Percentiles rank a stretch among this genome's conserved stretches.
phyloP scores from a whole-genome alignment of 768 basidiomycete genomes.

The Cantharellus anzutake region DNA sequence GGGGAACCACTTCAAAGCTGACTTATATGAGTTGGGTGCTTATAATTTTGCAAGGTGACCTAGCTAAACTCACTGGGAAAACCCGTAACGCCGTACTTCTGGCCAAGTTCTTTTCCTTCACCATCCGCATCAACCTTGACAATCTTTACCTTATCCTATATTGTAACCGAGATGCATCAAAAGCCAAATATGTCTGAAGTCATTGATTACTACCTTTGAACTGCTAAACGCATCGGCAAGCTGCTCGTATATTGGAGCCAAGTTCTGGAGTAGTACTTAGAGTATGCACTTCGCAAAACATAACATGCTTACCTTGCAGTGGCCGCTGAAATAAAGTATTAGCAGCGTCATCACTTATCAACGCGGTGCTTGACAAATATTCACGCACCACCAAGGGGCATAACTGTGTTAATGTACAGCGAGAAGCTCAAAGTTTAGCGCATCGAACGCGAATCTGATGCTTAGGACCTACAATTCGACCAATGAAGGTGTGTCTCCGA shows the following conservation, averaged over 20 bases:
- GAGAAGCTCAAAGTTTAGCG: too few relatives aligned
- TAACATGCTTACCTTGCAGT: slow-evolving; percentile 49
- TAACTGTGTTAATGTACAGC: slow-evolving; percentile 28
- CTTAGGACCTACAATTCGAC: slow-evolving; percentile 66
- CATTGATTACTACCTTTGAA: slow-evolving; percentile 21
- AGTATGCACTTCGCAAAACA: background rate
- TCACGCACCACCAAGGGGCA: slow-evolving; percentile 70
- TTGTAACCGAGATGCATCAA: background rate
- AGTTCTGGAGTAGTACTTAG: slow-evolving; percentile 33
- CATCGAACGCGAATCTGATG: background rate
- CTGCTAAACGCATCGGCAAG: slow-evolving; percentile 73
- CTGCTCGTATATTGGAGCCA: slow-evolving; percentile 76
- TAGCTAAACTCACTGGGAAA: slow-evolving; percentile 54
- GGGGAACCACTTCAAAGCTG: slow-evolving; percentile 86
- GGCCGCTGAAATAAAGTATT: slow-evolving; percentile 31
- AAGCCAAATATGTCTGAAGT: background rate
- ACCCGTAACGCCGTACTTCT: slow-evolving; percentile 59
- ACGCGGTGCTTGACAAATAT: background rate
- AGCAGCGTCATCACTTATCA: background rate
- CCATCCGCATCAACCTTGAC: slow-evolving; percentile 92
- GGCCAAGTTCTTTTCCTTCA: slow-evolving; percentile 52
- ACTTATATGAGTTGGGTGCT: background rate
- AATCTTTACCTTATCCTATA: slow-evolving; percentile 53
- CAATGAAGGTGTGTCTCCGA: slow-evolving; percentile 71
- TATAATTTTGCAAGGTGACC: background rate